Percentiles rank a stretch among this genome's conserved stretches.
phyloP scores from a whole-genome alignment of 192 early-diverging fungal species.

The Neocallimastix lanati region DNA sequence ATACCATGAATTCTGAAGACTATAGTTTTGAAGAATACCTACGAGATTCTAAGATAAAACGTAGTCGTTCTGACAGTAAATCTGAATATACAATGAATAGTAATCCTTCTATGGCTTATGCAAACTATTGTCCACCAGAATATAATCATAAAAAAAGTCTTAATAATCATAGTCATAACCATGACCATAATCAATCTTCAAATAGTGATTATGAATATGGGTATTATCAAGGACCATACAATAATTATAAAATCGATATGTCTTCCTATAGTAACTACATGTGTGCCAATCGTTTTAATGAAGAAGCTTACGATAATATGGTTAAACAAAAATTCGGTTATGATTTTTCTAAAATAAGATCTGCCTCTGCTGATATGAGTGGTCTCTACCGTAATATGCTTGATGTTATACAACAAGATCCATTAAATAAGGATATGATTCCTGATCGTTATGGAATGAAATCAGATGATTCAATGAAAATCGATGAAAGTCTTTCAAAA shows the following conservation, averaged over 20 bases:
- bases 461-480: too few relatives aligned
- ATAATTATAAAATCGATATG: too few relatives aligned
- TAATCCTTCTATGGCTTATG: neutral
- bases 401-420: neutral
- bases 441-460: neutral
- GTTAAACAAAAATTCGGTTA: neutral
- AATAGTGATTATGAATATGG: too few relatives aligned
- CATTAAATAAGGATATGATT: too few relatives aligned
- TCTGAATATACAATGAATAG: neutral
- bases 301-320: neutral
- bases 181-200: too few relatives aligned
- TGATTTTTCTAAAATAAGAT: neutral
- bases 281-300: too few relatives aligned
- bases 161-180: too few relatives aligned
- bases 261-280: too few relatives aligned
- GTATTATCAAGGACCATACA: too few relatives aligned
- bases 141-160: neutral
- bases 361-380: neutral
- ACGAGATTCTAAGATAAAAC: neutral
- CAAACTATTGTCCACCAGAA: neutral
- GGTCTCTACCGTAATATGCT: neutral
- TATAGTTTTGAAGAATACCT: neutral
- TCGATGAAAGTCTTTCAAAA: too few relatives aligned
- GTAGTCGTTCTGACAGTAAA: neutral
- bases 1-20: neutral